Evolutionary conservation across 2,329 filamentous ascomycete species (phyloP), one percentile per base, ranked within the genome.

Genomic region (Fusarium newnesense): DNA sequence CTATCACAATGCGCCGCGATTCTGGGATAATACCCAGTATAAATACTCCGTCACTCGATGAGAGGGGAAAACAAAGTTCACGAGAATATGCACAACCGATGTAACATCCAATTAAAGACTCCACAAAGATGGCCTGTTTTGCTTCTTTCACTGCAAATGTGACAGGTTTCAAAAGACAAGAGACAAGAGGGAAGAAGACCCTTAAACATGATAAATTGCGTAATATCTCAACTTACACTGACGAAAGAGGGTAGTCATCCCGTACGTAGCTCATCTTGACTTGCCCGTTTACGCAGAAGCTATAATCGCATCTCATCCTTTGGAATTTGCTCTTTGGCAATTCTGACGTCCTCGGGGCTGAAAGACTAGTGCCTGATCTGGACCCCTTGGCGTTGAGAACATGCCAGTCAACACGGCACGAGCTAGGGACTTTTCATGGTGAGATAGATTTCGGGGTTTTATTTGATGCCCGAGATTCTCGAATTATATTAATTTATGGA

Each of bases 141-240:
- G 30, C 44, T 37, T 28, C 24, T 36, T 28, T 19, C 32, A n/a
- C 56, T 19, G 19, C 16, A 19, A 68, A 72, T 69, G 24, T 72
- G 69, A 72, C 49, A 72, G 44, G 64, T 69, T 72, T 36, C 21
- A 58, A 49, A 47, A 28, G 26, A 18, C 34, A 50, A 47, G 66
- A 37, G 67, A 56, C 24, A 69, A 42, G 54, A 68, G 53, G n/a
- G 32, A 56, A 72, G 53, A 60, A 54, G 30, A 11, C 43, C 21
- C 36, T 67, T 50, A 46, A 69, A n/a, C 28, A 24, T 40, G 16
- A 42, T 4, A 12, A 13, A 44, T n/a, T 19, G 32, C 52, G 37
- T 26, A 39, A 28, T 12, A 24, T 44, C 4, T 28, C 18, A 37
- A 47, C 60, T 19, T 39, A 43, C 9, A 24, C 53, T n/a, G 26